Conservation (phyloP, 129 eudicot genomes). For the Centella asiatica region DNA sequence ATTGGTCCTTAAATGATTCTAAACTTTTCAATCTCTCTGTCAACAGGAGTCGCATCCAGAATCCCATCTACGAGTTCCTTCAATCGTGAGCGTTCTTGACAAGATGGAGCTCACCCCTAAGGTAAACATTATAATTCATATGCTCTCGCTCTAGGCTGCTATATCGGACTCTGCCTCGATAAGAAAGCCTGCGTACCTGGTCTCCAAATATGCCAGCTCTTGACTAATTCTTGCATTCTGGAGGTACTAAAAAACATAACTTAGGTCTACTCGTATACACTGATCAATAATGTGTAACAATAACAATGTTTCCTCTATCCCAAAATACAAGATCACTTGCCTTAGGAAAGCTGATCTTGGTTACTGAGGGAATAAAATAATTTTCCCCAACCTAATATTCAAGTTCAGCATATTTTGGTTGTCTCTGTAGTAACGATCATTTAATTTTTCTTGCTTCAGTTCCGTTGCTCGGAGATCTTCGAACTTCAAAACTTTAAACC, state of each 20-base stretch:
- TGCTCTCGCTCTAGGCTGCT: background rate
- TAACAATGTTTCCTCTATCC: background rate
- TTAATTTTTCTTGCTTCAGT: constrained; percentile 35
- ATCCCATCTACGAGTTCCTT: constrained; percentile 86
- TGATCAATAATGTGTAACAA: too few species aligned
- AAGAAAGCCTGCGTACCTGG: background rate
- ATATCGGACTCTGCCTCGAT: background rate
- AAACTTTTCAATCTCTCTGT: constrained; percentile 20
- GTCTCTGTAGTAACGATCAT: background rate
- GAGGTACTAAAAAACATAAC: background rate
- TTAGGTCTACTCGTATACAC: too few species aligned
- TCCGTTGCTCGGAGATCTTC: constrained; percentile 65
- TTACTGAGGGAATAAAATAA: too few species aligned
- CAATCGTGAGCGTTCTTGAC: constrained; percentile 67
- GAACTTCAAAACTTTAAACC: constrained; percentile 52
- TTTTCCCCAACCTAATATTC: too few species aligned
- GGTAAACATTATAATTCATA: constrained; percentile 24
- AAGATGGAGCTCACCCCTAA: constrained; percentile 70
- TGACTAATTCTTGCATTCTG: background rate
- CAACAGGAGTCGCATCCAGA: constrained; percentile 88
- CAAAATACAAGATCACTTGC: too few species aligned
- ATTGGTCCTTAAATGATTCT: constrained; percentile 10
- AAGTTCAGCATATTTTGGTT: background rate
- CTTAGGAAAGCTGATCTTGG: too few species aligned
- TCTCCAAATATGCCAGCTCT: background rate